Evolutionary conservation across 805 yeast genomes (phyloP).

Genomic region (Yarrowia divulgata): DNA sequence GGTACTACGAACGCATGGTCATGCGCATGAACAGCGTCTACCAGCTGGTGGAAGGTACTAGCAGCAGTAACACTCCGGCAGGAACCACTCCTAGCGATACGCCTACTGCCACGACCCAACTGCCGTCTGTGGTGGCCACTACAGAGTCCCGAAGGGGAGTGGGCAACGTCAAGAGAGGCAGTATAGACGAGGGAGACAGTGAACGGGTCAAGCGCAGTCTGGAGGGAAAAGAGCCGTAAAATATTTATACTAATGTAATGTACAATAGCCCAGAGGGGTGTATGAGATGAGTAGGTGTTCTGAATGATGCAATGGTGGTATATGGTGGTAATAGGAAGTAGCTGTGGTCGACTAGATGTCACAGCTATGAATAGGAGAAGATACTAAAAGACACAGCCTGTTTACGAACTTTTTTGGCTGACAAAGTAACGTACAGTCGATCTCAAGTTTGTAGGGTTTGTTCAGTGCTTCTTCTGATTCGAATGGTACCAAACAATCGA

Average conservation of each 20-base stretch:
- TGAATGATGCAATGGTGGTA: too few relatives aligned
- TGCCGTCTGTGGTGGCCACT: constrained; percentile 18
- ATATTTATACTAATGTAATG: constrained; percentile 21
- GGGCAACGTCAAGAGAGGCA: constrained; percentile 29
- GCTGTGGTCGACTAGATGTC: too few relatives aligned
- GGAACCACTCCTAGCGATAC: constrained; percentile 12
- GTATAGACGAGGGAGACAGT: constrained; percentile 27
- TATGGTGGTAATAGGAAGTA: too few relatives aligned
- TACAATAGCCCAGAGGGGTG: neutral
- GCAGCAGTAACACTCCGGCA: constrained; percentile 1
- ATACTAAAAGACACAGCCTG: too few relatives aligned
- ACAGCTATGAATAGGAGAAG: too few relatives aligned
- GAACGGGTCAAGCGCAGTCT: constrained; percentile 25
- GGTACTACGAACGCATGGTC: constrained; percentile 51
- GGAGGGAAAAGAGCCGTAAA: constrained; percentile 19
- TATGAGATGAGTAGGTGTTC: neutral
- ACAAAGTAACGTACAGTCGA: too few relatives aligned
- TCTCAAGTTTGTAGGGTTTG: too few relatives aligned
- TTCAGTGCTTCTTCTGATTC: too few relatives aligned
- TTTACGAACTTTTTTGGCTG: too few relatives aligned
- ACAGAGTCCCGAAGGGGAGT: constrained; percentile 15
- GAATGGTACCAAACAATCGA: too few relatives aligned
- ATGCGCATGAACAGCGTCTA: constrained; percentile 45
- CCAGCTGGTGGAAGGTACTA: constrained; percentile 41
- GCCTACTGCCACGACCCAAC: constrained; percentile 21